Percentiles rank a stretch among this genome's conserved stretches.
Evolutionary conservation across 164 flowering plant genomes (phyloP).

Genomic region (Cinnamomum chago): DNA sequence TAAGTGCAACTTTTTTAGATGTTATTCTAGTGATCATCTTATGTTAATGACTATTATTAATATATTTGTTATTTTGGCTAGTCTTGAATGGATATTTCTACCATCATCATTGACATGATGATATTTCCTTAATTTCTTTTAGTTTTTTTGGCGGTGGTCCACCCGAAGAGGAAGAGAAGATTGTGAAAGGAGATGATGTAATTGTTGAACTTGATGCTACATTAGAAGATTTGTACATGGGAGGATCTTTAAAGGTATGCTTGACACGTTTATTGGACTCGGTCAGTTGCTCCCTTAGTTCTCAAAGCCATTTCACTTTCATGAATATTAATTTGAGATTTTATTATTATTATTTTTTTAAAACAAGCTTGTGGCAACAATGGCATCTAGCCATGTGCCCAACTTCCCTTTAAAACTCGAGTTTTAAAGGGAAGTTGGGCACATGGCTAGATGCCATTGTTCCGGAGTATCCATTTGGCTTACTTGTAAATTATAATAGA

Average conservation of each 20-base stretch:
- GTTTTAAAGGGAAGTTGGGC: too few species aligned
- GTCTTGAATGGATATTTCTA: background rate
- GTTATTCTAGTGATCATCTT: too few species aligned
- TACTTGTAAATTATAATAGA: too few species aligned
- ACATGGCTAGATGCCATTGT: too few species aligned
- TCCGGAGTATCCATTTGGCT: too few species aligned
- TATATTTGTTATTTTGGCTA: background rate
- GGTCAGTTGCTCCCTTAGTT: background rate
- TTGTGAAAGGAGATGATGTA: constrained; percentile 94
- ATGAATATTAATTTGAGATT: background rate
- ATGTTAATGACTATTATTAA: too few species aligned
- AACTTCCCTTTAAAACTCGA: too few species aligned
- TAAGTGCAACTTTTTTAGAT: too few species aligned
- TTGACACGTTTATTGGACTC: background rate
- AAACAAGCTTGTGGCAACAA: too few species aligned
- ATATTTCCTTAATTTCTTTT: constrained; percentile 1
- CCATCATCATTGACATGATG: background rate
- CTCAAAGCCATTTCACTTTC: background rate
- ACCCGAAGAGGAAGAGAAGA: constrained; percentile 81
- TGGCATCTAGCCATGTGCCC: too few species aligned
- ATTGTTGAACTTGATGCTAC: constrained; percentile 89
- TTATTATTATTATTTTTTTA: background rate
- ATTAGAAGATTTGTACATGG: constrained; percentile 95
- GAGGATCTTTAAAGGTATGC: constrained; percentile 83
- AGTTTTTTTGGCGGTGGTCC: constrained; percentile 82